Base-by-base conservation (phyloP, 116 monocot genomes). In the Trichopus zeylanicus region DNA sequence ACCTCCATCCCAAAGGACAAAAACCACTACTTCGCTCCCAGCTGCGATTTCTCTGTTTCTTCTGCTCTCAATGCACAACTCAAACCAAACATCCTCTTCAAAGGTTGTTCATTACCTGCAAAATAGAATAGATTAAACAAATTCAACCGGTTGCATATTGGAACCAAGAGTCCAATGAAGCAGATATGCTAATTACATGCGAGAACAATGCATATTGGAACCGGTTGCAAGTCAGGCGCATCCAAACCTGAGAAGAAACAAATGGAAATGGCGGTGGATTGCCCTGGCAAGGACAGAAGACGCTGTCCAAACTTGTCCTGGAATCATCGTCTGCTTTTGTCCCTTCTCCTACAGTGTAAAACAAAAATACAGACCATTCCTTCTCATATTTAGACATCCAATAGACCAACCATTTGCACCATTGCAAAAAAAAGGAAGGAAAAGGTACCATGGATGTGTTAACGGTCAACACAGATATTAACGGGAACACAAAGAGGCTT, bases 401-500 rank as follows among this genome's bases (percentile, higher is more conserved):
- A 42, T 42, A 3, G 18, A 16, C n/a, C 42, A 42, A 42, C 8
- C 1, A n/a, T n/a, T n/a, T n/a, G n/a, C n/a, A n/a, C n/a, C n/a
- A n/a, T n/a, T n/a, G n/a, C n/a, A n/a, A 35, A 2, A 6, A 19
- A 39, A 38, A 22, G 12, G 20, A 28, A 24, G 53, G 33, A n/a
- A 25, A n/a, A 35, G 23, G 6, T 2, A 51, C 10, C 0, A 68
- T 68, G 74, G 68, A 77, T 46, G 16, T 63, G 48, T 31, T 63
- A 51, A 0, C 63, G 39, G 46, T 77, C 13, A 77, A 71, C 46
- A 71, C 24, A 6, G 77, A 77, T 57, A 21, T 31, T 26, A 52
- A 58, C 26, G 26, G 28, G 32, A 62, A 21, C 4, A 4, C 39
- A 13, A 65, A 54, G 51, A 52, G 59, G 47, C 28, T 51, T 4